Evolutionary conservation across 768 basidiomycete genomes (phyloP).

Genomic region (Phanerochaete sordida): DNA sequence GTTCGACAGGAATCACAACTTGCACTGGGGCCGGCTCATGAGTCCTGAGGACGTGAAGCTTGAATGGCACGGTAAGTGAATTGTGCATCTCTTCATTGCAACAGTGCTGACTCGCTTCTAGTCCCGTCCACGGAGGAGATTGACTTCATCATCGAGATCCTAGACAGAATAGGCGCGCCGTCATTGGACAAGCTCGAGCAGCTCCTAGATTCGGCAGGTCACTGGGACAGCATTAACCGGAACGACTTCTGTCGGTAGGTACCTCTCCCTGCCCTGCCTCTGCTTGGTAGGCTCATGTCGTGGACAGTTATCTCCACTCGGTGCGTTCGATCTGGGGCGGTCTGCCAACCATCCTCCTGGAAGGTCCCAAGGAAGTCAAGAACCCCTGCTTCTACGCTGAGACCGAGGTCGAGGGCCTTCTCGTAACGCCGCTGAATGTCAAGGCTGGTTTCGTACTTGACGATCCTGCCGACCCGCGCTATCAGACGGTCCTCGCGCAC

Average conservation of each 20-base stretch:
- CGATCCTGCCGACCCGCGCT: slow-evolving; percentile 70
- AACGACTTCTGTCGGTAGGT: slow-evolving; percentile 83
- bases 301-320: slow-evolving; percentile 59
- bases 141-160: slow-evolving; percentile 72
- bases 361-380: slow-evolving; percentile 51
- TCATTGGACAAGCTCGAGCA: slow-evolving; percentile 63
- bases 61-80: slow-evolving; percentile 77
- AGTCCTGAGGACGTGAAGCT: slow-evolving; percentile 75
- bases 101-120: slow-evolving; percentile 20
- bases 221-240: slow-evolving; percentile 63
- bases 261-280: background rate
- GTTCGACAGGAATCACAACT: slow-evolving; percentile 59
- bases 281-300: background rate
- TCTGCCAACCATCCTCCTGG: slow-evolving; percentile 65
- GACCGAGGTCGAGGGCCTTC: slow-evolving; percentile 64
- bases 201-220: slow-evolving; percentile 50
- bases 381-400: slow-evolving; percentile 58
- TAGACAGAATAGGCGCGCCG: slow-evolving; percentile 65
- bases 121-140: slow-evolving; percentile 72
- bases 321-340: slow-evolving; percentile 77
- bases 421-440: slow-evolving; percentile 64
- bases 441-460: slow-evolving; percentile 72
- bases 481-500: slow-evolving; percentile 56
- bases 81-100: background rate
- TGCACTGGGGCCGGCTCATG: slow-evolving; percentile 79